Percentiles rank a stretch among this genome's conserved stretches.
Conservation (phyloP, 148 eudicot genomes). For the Hydrangea macrophylla region DNA sequence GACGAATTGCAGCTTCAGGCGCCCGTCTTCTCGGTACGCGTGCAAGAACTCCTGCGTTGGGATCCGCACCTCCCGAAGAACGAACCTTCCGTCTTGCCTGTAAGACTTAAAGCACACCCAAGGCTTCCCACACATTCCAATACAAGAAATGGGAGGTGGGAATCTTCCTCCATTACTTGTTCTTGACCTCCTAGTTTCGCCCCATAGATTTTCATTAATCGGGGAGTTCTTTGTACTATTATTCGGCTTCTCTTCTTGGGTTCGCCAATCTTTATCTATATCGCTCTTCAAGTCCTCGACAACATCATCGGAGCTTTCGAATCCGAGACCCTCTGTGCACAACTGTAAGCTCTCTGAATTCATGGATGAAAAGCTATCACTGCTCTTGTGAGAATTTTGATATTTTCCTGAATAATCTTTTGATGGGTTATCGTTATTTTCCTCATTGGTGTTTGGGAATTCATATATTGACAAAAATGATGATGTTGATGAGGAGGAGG, state of each 20-base stretch:
- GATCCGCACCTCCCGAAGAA: constrained; percentile 58
- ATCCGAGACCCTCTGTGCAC: constrained; percentile 91
- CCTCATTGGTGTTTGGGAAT: background rate
- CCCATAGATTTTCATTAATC: background rate
- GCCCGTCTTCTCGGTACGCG: constrained; percentile 69
- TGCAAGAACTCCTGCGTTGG: constrained; percentile 64
- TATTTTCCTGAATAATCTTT: constrained; percentile 17
- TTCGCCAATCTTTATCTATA: background rate
- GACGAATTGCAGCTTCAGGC: constrained; percentile 54
- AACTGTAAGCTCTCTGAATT: constrained; percentile 61
- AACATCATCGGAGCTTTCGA: constrained; percentile 66
- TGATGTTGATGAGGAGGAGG: background rate
- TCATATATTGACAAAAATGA: constrained; percentile 5
- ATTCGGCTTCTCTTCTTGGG: constrained; percentile 15
- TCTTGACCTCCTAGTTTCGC: constrained; percentile 36
- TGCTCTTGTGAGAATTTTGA: constrained; percentile 24
- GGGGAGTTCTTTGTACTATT: constrained; percentile 12
- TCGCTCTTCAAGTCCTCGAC: constrained; percentile 45
- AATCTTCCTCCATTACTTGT: constrained; percentile 27
- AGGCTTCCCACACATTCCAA: constrained; percentile 68
- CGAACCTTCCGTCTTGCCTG: constrained; percentile 67
- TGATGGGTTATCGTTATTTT: background rate
- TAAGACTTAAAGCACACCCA: constrained; percentile 62
- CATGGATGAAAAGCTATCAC: constrained; percentile 56
- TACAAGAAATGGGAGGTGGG: constrained; percentile 86